phyloP scores from a whole-genome alignment of 1,284 basidiomycete species.

The Rhodotorula sp. region DNA sequence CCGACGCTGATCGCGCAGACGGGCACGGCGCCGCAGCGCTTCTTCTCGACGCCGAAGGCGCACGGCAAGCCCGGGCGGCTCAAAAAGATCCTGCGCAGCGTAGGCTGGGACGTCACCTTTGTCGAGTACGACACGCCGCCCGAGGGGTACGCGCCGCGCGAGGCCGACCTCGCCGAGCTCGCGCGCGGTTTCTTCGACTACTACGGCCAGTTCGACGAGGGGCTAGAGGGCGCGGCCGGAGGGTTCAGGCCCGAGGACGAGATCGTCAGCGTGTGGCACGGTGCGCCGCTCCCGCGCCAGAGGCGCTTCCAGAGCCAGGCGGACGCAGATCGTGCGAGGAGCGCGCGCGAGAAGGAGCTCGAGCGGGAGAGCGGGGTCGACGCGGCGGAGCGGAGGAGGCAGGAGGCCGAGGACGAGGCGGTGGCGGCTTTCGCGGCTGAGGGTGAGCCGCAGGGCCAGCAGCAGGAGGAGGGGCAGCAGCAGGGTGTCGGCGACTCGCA shows the following conservation, averaged over 20 bases:
- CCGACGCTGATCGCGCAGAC: constrained; percentile 39
- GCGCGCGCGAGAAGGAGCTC: neutral
- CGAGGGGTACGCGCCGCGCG: constrained; percentile 2
- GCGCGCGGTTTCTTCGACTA: constrained; percentile 38
- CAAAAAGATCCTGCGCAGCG: constrained; percentile 24
- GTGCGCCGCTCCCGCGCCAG: constrained; percentile 16
- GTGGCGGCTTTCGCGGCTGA: neutral
- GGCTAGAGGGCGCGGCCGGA: neutral
- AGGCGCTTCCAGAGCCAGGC: constrained; percentile 2
- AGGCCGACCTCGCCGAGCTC: constrained; percentile 21
- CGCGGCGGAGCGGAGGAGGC: constrained; percentile 10
- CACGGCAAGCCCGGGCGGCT: constrained; percentile 1
- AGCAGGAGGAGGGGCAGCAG: neutral
- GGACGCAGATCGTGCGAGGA: neutral
- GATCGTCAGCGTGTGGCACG: constrained; percentile 30
- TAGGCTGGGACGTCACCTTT: constrained; percentile 40
- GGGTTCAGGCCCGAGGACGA: constrained; percentile 15
- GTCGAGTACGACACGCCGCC: constrained; percentile 27
- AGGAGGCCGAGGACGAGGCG: constrained; percentile 22
- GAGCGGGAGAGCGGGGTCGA: neutral
- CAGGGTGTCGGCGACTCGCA: neutral
- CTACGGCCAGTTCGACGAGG: neutral
- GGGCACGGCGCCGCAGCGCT: constrained; percentile 27
- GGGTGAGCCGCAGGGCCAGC: neutral
- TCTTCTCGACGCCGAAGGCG: constrained; percentile 41